Conservation (phyloP, 2,329 filamentous ascomycete genomes). For the Fusarium odoratissimum region DNA sequence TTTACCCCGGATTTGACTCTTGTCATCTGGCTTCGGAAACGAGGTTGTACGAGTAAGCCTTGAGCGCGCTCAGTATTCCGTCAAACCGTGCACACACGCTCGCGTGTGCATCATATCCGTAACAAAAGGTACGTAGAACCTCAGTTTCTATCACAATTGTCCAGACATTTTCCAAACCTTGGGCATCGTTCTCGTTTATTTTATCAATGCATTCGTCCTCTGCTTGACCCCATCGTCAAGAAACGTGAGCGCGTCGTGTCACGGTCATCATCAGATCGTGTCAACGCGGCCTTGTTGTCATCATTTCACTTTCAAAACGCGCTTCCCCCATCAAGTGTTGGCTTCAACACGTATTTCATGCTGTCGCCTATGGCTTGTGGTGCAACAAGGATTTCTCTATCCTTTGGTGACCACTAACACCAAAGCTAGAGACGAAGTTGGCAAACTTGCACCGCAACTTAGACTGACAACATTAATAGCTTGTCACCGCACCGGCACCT, state of each 20-base stretch:
- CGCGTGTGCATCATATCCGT: conserved; percentile 32
- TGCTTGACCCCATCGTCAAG: neutral
- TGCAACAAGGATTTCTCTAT: conserved; percentile 10
- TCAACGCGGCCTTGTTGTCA: conserved; percentile 11
- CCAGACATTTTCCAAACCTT: neutral
- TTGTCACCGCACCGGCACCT: conserved; percentile 15
- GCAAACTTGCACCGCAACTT: conserved; percentile 26
- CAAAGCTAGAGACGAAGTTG: conserved; percentile 38
- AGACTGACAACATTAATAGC: conserved; percentile 43
- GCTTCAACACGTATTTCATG: conserved; percentile 11
- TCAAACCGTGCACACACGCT: conserved; percentile 32
- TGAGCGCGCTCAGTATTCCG: conserved; percentile 31
- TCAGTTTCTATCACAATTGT: conserved; percentile 4
- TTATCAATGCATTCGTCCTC: neutral
- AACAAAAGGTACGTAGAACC: conserved; percentile 45
- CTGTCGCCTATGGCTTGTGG: conserved; percentile 13
- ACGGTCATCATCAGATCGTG: conserved; percentile 5
- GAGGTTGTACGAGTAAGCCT: conserved; percentile 37
- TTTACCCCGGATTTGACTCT: conserved; percentile 42
- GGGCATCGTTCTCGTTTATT: neutral
- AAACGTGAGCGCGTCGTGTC: conserved; percentile 24
- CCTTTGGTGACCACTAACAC: conserved; percentile 42
- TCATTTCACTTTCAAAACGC: conserved; percentile 10
- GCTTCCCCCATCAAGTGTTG: conserved; percentile 13
- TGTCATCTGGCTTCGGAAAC: conserved; percentile 39